phyloP scores from a whole-genome alignment of 805 yeast genomes.

The Sugiyamaella qingdaonensis region DNA sequence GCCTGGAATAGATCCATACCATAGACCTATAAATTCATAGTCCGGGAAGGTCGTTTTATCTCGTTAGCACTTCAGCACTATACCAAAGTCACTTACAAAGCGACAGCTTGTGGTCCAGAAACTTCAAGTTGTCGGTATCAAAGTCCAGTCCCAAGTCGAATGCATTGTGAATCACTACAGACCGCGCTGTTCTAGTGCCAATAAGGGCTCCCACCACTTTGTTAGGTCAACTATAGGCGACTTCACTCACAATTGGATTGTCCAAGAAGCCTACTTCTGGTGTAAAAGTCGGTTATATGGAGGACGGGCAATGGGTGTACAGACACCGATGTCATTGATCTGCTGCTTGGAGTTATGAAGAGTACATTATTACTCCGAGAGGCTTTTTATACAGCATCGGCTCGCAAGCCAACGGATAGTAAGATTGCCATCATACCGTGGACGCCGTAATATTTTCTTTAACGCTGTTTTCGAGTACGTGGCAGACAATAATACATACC shows the following conservation, averaged over 20 bases:
- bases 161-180: constrained; percentile 30
- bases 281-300: constrained; percentile 34
- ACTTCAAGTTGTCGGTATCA: constrained; percentile 24
- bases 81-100: constrained; percentile 22
- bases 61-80: constrained; percentile 4
- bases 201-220: constrained; percentile 33
- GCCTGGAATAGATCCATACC: not conserved
- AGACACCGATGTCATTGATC: constrained; percentile 7
- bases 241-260: constrained; percentile 20
- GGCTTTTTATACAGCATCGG: too few species aligned
- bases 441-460: too few species aligned
- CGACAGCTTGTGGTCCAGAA: constrained; percentile 22
- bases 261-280: constrained; percentile 22
- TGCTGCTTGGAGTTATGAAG: not conserved
- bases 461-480: too few species aligned
- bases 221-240: constrained; percentile 3
- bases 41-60: constrained; percentile 29
- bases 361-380: not conserved
- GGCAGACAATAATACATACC: constrained; percentile 4
- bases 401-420: too few species aligned
- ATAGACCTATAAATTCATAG: constrained; percentile 34
- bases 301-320: constrained; percentile 35
- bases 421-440: too few species aligned
- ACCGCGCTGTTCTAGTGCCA: constrained; percentile 29
- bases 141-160: constrained; percentile 26